A percentile compares a stretch with the other conserved stretches of the same genome.
phyloP scores from a whole-genome alignment of 495 filamentous ascomycete genomes.

The Letharia columbiana region DNA sequence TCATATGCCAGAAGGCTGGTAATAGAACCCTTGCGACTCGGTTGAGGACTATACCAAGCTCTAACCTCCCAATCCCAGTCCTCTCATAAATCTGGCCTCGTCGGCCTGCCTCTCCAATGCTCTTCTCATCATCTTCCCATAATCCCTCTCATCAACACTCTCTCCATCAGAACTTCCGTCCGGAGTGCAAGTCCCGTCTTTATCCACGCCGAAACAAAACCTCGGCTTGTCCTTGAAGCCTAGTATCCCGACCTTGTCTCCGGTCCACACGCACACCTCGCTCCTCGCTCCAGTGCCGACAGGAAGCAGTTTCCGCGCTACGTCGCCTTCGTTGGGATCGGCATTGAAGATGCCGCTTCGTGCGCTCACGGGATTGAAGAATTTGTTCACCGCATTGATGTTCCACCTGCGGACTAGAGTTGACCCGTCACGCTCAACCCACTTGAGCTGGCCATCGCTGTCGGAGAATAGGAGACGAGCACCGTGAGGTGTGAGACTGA shows the following conservation, averaged over 20 bases:
- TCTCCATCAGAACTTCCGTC: conserved; percentile 36
- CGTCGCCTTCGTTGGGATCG: conserved; percentile 46
- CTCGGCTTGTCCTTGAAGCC: conserved; percentile 42
- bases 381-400: conserved; percentile 37
- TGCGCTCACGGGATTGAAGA: neutral
- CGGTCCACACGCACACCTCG: conserved; percentile 72
- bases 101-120: conserved; percentile 73
- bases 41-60: neutral
- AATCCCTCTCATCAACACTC: conserved; percentile 45
- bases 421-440: conserved; percentile 82
- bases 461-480: conserved; percentile 79
- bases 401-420: conserved; percentile 71
- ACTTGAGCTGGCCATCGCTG: conserved; percentile 75
- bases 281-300: conserved; percentile 42
- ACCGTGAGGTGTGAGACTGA: conserved; percentile 79
- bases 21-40: neutral
- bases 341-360: conserved; percentile 20
- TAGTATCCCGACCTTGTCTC: conserved; percentile 66
- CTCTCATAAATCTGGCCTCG: conserved; percentile 69
- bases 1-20: neutral
- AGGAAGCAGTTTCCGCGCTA: conserved; percentile 63
- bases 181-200: conserved; percentile 31
- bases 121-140: conserved; percentile 60
- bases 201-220: conserved; percentile 40
- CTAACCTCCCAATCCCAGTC: conserved; percentile 45